Percentiles rank a stretch among this genome's conserved stretches.
Evolutionary conservation across 257 asterid genomes (phyloP).

Genomic region (Fraxinus pennsylvanica): DNA sequence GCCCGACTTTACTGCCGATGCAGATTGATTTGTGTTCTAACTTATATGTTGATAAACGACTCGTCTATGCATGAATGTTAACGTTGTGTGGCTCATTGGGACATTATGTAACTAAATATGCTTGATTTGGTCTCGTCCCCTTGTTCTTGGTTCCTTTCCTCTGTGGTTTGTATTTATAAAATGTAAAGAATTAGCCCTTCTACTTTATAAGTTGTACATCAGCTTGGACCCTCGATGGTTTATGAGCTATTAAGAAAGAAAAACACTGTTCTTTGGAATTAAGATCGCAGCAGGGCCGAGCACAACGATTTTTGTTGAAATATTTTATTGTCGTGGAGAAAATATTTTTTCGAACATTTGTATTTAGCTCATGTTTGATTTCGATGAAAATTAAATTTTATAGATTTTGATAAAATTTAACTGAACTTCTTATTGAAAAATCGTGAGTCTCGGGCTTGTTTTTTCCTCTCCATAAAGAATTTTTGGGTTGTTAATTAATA

Average conservation of each 20-base stretch:
- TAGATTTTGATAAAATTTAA: no score
- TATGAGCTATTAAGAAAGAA: neutral
- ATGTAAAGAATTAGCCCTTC: constrained; percentile 28
- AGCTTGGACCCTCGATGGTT: neutral
- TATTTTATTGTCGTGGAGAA: no score
- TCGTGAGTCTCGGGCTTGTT: no score
- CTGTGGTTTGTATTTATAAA: neutral
- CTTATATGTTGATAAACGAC: constrained; percentile 6
- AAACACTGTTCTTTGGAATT: neutral
- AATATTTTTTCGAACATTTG: no score
- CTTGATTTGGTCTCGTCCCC: constrained; percentile 7
- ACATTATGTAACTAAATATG: constrained; percentile 26
- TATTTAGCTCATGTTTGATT: no score
- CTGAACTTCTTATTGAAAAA: no score
- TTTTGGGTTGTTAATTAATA: no score
- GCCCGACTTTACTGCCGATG: constrained; percentile 89
- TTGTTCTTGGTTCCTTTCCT: neutral
- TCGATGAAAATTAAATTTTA: no score
- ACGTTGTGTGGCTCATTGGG: no score
- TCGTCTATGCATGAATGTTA: constrained; percentile 18
- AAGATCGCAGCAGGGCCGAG: no score
- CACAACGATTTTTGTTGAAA: no score
- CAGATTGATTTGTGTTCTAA: constrained; percentile 44
- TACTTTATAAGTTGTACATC: constrained; percentile 18
- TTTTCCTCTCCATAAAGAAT: no score